Evolutionary conservation across 2,329 filamentous ascomycete genomes (phyloP).

Genomic region (Amauroascus verrucosus): DNA sequence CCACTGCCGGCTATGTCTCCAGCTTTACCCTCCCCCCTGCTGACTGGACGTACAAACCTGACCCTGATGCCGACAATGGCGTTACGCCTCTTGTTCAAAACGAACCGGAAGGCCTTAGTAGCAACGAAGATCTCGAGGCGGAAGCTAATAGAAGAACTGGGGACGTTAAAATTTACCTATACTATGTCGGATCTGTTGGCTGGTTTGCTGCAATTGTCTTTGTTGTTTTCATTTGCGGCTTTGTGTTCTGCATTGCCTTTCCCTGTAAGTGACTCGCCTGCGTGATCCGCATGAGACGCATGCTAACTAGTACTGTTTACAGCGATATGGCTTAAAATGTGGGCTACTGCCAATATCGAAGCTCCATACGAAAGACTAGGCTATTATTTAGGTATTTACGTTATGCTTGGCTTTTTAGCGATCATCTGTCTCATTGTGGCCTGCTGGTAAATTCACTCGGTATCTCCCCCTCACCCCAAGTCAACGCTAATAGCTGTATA

Average conservation of each 20-base stretch:
- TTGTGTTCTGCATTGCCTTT: slow-evolving; percentile 35
- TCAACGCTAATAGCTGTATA: slow-evolving; percentile 14
- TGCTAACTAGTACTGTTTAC: slow-evolving; percentile 3
- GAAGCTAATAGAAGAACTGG: slow-evolving; percentile 28
- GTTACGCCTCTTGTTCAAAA: neutral
- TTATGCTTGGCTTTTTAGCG: slow-evolving; percentile 30
- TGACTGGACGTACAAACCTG: slow-evolving; percentile 23
- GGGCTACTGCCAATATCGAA: slow-evolving; percentile 30
- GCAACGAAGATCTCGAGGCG: slow-evolving; percentile 19
- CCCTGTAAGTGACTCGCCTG: slow-evolving; percentile 25
- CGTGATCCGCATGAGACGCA: neutral
- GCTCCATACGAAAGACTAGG: slow-evolving; percentile 26
- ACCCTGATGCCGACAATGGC: neutral
- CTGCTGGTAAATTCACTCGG: slow-evolving; percentile 24
- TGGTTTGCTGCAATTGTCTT: slow-evolving; percentile 29
- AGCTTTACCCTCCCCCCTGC: slow-evolving; percentile 29
- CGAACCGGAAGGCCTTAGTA: slow-evolving; percentile 9
- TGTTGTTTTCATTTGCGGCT: slow-evolving; percentile 29
- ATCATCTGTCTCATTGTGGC: slow-evolving; percentile 30
- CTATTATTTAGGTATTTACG: slow-evolving; percentile 33
- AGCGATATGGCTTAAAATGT: slow-evolving; percentile 37
- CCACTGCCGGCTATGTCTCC: slow-evolving; percentile 33
- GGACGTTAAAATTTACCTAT: slow-evolving; percentile 36
- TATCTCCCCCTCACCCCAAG: neutral
- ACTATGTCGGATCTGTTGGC: slow-evolving; percentile 33